Percentiles rank a stretch among this genome's conserved stretches.
Evolutionary conservation across 1,284 basidiomycete species (phyloP).

Genomic region (Ceratobasidium sp.): DNA sequence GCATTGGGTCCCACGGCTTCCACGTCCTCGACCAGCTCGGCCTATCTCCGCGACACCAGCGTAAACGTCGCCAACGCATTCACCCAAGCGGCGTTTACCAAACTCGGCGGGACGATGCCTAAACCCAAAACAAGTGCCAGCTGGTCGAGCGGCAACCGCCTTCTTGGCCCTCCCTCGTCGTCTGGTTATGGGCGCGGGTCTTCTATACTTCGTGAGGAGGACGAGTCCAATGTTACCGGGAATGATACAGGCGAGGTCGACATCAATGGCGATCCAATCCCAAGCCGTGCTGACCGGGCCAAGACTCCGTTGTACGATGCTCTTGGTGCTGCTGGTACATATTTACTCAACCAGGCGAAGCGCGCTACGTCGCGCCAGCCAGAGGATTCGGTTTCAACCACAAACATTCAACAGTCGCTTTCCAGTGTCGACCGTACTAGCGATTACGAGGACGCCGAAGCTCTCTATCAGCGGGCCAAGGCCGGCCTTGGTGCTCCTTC

Average conservation of each 20-base stretch:
- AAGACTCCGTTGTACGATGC: slow-evolving; percentile 39
- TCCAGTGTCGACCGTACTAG: slow-evolving; percentile 31
- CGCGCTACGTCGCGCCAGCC: slow-evolving; percentile 31
- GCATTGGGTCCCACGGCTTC: slow-evolving; percentile 49
- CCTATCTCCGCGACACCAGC: slow-evolving; percentile 62
- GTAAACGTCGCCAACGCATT: slow-evolving; percentile 85
- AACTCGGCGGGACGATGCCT: slow-evolving; percentile 38
- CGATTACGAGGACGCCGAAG: slow-evolving; percentile 29
- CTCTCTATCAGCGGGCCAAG: slow-evolving; percentile 23
- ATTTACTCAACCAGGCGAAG: slow-evolving; percentile 11
- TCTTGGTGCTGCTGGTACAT: slow-evolving; percentile 34
- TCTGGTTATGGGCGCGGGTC: slow-evolving; percentile 9
- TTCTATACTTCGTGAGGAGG: slow-evolving; percentile 16
- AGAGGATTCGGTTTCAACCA: slow-evolving; percentile 23
- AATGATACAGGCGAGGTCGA: slow-evolving; percentile 37
- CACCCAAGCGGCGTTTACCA: slow-evolving; percentile 63
- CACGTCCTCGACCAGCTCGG: slow-evolving; percentile 14
- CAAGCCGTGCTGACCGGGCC: slow-evolving; percentile 31
- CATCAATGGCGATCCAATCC: slow-evolving; percentile 32
- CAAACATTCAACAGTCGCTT: slow-evolving; percentile 19
- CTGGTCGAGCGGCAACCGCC: slow-evolving; percentile 35
- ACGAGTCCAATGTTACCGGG: not conserved
- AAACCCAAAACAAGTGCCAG: slow-evolving; percentile 18
- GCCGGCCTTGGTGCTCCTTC: slow-evolving; percentile 4
- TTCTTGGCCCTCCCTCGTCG: slow-evolving; percentile 40